phyloP scores from a whole-genome alignment of 768 basidiomycete genomes.

The Pisolithus orientalis region DNA sequence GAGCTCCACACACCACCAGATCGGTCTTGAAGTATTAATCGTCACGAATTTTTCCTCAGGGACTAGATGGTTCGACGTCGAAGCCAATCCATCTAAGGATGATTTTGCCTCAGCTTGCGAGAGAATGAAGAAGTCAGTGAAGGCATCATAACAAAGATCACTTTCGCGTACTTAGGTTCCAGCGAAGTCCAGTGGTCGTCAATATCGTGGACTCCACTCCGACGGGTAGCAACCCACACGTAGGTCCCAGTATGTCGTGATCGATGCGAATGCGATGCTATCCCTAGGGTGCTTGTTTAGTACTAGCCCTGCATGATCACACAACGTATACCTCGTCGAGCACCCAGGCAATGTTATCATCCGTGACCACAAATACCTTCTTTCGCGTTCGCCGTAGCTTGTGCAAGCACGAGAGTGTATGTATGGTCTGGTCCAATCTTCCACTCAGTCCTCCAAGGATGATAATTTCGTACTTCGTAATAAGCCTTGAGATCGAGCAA shows the following conservation, averaged over 20 bases:
- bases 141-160: neutral
- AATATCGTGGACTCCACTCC: slow-evolving; percentile 73
- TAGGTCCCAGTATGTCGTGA: slow-evolving; percentile 68
- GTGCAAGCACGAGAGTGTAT: slow-evolving; percentile 79
- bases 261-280: slow-evolving; percentile 76
- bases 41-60: slow-evolving; percentile 58
- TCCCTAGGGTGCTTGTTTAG: slow-evolving; percentile 45
- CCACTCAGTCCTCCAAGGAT: slow-evolving; percentile 88
- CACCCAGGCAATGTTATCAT: slow-evolving; percentile 89
- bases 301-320: neutral
- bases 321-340: slow-evolving; percentile 56
- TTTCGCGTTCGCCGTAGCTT: slow-evolving; percentile 60
- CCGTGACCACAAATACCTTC: slow-evolving; percentile 73
- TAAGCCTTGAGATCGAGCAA: slow-evolving; percentile 6
- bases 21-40: slow-evolving; percentile 72
- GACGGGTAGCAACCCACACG: slow-evolving; percentile 93
- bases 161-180: slow-evolving; percentile 67
- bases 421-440: slow-evolving; percentile 90
- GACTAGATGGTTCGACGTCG: slow-evolving; percentile 90
- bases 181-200: slow-evolving; percentile 79
- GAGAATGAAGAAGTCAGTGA: slow-evolving; percentile 2
- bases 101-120: slow-evolving; percentile 53
- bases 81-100: slow-evolving; percentile 78
- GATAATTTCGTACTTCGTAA: slow-evolving; percentile 53
- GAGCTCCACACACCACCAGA: slow-evolving; percentile 89